A percentile compares a stretch with the other conserved stretches of the same genome.
Evolutionary conservation across 257 asterid species (phyloP).

Genomic region (Plantago elongata): DNA sequence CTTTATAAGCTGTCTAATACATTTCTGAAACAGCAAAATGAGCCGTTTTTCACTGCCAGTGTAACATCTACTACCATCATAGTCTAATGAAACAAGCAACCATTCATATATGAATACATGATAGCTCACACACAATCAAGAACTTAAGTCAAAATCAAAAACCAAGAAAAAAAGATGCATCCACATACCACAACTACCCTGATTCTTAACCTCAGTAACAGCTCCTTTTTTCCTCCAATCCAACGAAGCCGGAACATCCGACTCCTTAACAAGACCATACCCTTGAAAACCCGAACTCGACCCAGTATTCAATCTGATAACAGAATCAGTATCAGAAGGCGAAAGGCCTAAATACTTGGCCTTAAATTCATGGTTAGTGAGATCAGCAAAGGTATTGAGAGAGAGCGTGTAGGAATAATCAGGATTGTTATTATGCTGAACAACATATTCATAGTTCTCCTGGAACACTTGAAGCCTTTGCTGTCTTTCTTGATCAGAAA

Average conservation of each 20-base stretch:
- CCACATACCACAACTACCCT: slow-evolving; percentile 80
- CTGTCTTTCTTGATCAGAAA: slow-evolving; percentile 61
- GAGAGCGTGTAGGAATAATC: slow-evolving; percentile 61
- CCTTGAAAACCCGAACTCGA: slow-evolving; percentile 21
- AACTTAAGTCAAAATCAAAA: neutral
- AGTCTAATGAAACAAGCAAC: no score
- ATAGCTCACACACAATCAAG: neutral
- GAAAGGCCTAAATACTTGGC: slow-evolving; percentile 67
- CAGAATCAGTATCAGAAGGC: slow-evolving; percentile 32
- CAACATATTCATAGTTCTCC: slow-evolving; percentile 49
- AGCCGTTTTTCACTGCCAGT: no score
- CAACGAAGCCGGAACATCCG: slow-evolving; percentile 51
- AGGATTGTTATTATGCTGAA: slow-evolving; percentile 39
- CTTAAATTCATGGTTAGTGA: slow-evolving; percentile 75
- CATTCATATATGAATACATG: neutral
- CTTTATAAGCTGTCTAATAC: no score
- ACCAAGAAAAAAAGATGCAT: neutral
- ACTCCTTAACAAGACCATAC: slow-evolving; percentile 24
- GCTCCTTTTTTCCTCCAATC: slow-evolving; percentile 95
- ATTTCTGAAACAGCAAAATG: no score
- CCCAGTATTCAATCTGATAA: slow-evolving; percentile 57
- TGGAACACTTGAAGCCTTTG: slow-evolving; percentile 52
- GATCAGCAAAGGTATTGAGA: slow-evolving; percentile 87
- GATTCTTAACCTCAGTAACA: slow-evolving; percentile 82
- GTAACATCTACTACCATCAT: no score